These are phyloP conservation scores for Hansenula lynferdii DNA, from an alignment of 1,139 yeast genomes.

Conservation along the genomic window DNA sequence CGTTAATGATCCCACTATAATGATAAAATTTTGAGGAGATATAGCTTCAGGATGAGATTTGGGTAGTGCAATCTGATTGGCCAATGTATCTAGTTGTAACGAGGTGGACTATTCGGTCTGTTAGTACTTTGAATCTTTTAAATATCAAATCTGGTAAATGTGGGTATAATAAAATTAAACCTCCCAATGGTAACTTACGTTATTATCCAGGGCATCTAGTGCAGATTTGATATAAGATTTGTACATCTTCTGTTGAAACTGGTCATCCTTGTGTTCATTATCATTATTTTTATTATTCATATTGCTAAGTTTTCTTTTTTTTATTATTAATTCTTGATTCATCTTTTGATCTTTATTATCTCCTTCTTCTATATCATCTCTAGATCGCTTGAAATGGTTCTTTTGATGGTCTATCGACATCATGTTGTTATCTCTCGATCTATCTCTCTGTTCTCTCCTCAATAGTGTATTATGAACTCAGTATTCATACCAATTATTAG, in stretches of 20 bases:
- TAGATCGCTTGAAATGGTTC: constrained; percentile 18
- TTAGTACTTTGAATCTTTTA: constrained; percentile 6
- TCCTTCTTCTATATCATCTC: constrained; percentile 15
- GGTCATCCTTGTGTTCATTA: background rate
- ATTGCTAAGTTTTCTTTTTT: constrained; percentile 25
- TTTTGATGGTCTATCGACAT: constrained; percentile 20
- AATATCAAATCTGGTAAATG: background rate
- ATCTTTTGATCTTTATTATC: constrained; percentile 2
- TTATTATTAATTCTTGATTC: constrained; percentile 3
- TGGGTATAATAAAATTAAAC: too few species aligned
- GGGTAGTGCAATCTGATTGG: constrained; percentile 40
- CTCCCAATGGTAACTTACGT: too few species aligned
- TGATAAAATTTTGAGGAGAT: constrained; percentile 34
- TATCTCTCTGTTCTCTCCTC: background rate
- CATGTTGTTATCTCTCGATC: constrained; percentile 7
- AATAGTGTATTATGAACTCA: background rate
- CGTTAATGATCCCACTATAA: constrained; percentile 41
- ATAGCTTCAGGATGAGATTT: constrained; percentile 36
- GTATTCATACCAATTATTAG: too few species aligned
- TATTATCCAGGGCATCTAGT: constrained; percentile 55
- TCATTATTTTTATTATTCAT: background rate
- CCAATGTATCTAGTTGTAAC: constrained; percentile 38
- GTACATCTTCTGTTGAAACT: constrained; percentile 46
- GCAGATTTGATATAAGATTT: constrained; percentile 63
- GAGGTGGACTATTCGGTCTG: constrained; percentile 30